Conservation (phyloP, 257 asterid genomes). For the Thymus mandschuricus region DNA sequence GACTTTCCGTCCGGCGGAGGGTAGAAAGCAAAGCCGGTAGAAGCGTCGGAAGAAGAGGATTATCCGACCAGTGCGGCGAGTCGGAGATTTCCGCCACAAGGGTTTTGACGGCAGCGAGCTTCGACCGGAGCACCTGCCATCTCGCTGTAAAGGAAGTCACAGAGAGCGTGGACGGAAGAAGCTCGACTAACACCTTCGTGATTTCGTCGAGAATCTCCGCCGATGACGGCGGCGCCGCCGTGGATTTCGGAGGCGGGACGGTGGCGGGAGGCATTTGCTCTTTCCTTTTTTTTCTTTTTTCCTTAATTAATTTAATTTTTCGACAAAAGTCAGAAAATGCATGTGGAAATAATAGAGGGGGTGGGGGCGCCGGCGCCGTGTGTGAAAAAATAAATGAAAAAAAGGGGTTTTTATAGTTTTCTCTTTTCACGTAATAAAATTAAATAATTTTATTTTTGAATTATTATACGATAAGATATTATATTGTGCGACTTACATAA, state of each 20-base stretch:
- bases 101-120: slow-evolving; percentile 60
- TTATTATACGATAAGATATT: background rate
- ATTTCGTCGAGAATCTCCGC: slow-evolving; percentile 49
- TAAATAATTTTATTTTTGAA: too few relatives aligned
- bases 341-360: slow-evolving; percentile 42
- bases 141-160: slow-evolving; percentile 62
- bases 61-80: slow-evolving; percentile 81
- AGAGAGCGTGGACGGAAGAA: slow-evolving; percentile 60
- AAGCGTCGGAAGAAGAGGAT: slow-evolving; percentile 62
- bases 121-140: slow-evolving; percentile 79
- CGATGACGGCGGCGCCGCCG: slow-evolving; percentile 42
- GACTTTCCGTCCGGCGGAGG: slow-evolving; percentile 60
- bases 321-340: slow-evolving; percentile 35
- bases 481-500: background rate
- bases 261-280: slow-evolving; percentile 49
- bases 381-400: background rate
- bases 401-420: slow-evolving; percentile 4
- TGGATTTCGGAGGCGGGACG: slow-evolving; percentile 44
- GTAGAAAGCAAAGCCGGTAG: slow-evolving; percentile 64
- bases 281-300: background rate
- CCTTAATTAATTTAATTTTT: too few relatives aligned
- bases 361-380: slow-evolving; percentile 23
- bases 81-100: slow-evolving; percentile 61
- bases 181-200: slow-evolving; percentile 40
- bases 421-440: background rate